Conservation (phyloP, 2,329 filamentous ascomycete species). For the Chaetomiaceae sp. region DNA sequence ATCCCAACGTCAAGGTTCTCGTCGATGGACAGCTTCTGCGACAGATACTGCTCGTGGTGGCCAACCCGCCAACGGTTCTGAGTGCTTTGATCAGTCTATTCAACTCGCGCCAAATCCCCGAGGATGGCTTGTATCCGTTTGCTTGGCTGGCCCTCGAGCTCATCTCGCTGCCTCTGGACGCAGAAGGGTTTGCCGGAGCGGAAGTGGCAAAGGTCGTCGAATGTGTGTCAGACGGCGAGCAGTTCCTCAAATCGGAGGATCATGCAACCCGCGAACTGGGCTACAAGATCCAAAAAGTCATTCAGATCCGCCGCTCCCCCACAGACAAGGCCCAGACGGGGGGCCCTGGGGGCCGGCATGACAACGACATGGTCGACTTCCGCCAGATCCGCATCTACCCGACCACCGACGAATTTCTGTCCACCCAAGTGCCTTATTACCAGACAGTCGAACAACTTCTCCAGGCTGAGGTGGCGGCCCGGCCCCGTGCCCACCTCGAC, state of each 20-base stretch:
- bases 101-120: conserved; percentile 29
- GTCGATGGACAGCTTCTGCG: conserved; percentile 46
- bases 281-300: conserved; percentile 36
- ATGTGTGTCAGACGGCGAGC: conserved; percentile 26
- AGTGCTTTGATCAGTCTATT: conserved; percentile 37
- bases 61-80: conserved; percentile 53
- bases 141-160: conserved; percentile 48
- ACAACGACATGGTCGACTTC: conserved; percentile 65
- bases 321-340: too few relatives aligned
- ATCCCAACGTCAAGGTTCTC: conserved; percentile 43
- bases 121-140: conserved; percentile 34
- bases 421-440: conserved; percentile 49
- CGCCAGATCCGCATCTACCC: conserved; percentile 59
- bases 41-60: conserved; percentile 41
- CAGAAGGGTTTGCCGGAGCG: too few relatives aligned
- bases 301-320: conserved; percentile 30
- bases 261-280: conserved; percentile 26
- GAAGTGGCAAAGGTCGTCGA: conserved; percentile 21
- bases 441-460: conserved; percentile 47
- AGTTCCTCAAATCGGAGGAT: conserved; percentile 26
- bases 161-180: conserved; percentile 32
- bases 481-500: conserved; percentile 53
- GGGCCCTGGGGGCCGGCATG: conserved; percentile 67
- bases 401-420: conserved; percentile 59
- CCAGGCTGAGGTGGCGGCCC: conserved; percentile 32